phyloP scores from a whole-genome alignment of 306 rosid genomes.

The Trifolium repens region DNA sequence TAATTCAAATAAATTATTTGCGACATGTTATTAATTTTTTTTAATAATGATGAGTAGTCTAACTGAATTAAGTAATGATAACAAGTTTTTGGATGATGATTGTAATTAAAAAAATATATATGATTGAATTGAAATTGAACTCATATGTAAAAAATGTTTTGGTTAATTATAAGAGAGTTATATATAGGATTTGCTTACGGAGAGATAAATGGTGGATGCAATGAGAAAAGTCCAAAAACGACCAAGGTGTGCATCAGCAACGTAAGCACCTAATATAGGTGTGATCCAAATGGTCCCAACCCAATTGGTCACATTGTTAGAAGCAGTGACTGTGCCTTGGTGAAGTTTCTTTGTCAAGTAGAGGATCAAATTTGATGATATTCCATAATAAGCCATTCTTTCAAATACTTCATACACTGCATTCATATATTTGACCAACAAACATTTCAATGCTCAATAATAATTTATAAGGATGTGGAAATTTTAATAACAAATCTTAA shows the following conservation, averaged over 20 bases:
- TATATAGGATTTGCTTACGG: constrained; percentile 40
- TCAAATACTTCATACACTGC: constrained; percentile 77
- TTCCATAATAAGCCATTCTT: constrained; percentile 87
- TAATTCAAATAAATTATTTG: not conserved
- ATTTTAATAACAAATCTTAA: not conserved
- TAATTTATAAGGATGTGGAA: too few species aligned
- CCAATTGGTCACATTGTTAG: constrained; percentile 88
- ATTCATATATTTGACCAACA: not conserved
- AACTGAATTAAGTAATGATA: too few species aligned
- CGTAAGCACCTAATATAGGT: constrained; percentile 79
- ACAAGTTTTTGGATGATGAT: not conserved
- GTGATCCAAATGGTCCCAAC: constrained; percentile 79
- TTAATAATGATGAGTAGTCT: too few species aligned
- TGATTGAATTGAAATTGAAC: too few species aligned
- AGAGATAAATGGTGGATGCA: constrained; percentile 62
- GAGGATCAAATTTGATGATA: constrained; percentile 67
- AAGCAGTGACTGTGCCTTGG: constrained; percentile 68
- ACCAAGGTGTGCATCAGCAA: constrained; percentile 85
- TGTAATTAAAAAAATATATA: not conserved
- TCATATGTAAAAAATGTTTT: too few species aligned
- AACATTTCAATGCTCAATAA: too few species aligned
- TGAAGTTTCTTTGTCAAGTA: constrained; percentile 68
- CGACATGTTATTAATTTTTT: not conserved
- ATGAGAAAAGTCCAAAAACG: constrained; percentile 76
- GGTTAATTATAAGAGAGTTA: not conserved